Percentiles rank a stretch among this genome's conserved stretches.
phyloP scores from a whole-genome alignment of 371 early-diverging fungal species.

The Chytridium lagenaria region DNA sequence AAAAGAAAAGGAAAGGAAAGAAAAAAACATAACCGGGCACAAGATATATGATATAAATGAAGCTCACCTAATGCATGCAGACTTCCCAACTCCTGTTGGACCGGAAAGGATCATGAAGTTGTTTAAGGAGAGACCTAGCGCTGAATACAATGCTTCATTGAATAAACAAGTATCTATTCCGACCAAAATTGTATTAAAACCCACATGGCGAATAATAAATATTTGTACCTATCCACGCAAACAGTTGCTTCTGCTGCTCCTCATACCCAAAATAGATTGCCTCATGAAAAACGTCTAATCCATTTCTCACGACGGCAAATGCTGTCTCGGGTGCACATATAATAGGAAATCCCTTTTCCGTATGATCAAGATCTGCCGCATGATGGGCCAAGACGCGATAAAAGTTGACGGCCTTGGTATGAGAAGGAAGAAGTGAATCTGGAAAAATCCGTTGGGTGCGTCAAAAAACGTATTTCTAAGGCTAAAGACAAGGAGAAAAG shows the following conservation, averaged over 20 bases:
- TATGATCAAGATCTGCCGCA: not conserved
- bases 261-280: not conserved
- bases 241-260: conserved; percentile 1
- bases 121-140: conserved; percentile 28
- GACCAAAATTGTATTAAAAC: too few relatives aligned
- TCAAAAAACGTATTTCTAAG: too few relatives aligned
- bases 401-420: not conserved
- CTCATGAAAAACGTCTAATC: not conserved
- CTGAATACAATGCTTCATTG: conserved; percentile 19
- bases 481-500: too few relatives aligned
- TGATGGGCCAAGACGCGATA: not conserved
- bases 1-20: not conserved
- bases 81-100: conserved; percentile 41
- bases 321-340: not conserved
- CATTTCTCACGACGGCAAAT: not conserved
- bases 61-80: conserved; percentile 33
- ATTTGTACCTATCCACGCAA: not conserved
- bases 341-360: not conserved
- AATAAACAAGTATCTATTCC: conserved; percentile 32
- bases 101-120: conserved; percentile 33
- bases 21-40: not conserved
- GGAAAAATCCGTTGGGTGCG: not conserved
- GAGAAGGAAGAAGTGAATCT: not conserved
- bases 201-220: not conserved
- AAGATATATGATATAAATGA: not conserved